Base-by-base conservation (phyloP, 371 early-diverging fungal species). In the Zopfochytrium polystomum region DNA sequence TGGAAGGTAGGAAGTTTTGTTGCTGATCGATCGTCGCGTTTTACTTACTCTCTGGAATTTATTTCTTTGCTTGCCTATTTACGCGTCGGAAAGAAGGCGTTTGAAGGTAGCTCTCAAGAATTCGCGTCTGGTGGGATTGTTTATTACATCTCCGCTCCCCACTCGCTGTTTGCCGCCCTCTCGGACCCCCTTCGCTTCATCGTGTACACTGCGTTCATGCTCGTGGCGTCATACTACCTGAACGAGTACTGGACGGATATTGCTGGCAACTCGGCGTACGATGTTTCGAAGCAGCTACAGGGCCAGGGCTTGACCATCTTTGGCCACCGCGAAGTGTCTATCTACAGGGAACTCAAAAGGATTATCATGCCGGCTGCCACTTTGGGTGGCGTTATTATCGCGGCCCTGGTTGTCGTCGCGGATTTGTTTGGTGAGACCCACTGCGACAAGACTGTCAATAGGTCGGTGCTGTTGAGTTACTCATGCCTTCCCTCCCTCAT, bases 241-340 rank as follows among this genome's bases (percentile, higher is more conserved):
- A 93, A 98, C 68, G 91, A 92, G 74, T 87, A 92, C 44, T 99
- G 99, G 99, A 90, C 98, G 67, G 99, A 99, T 60, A 88, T 97
- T 52, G 95, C 93, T 59, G 90, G 98, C 47, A 96, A 92, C 20
- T 92, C 93, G n/a, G 90, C 98, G 26, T 86, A 93, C 45, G 96
- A 96, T 69, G 95, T 99, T 34, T 95, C 98, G 44, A 87, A 89
- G 67, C 89, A 92, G 76, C 83, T 99, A 67, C 96, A 96, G 77
- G 94, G 93, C 60, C 98, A 99, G 78, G 90, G 92, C 75, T 86
- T 98, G 62, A 91, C 91, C n/a, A 90, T 99, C 73, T 75, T 75
- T 42, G 96, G 96, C 33, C 88, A 96, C 74, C 91, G 99, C 73
- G 98, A 98, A 63, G 84, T 82, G 18, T 90, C 91, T 56, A 92